Conservation (phyloP, 83 land plant species). For the Isoetes engelmannii region DNA sequence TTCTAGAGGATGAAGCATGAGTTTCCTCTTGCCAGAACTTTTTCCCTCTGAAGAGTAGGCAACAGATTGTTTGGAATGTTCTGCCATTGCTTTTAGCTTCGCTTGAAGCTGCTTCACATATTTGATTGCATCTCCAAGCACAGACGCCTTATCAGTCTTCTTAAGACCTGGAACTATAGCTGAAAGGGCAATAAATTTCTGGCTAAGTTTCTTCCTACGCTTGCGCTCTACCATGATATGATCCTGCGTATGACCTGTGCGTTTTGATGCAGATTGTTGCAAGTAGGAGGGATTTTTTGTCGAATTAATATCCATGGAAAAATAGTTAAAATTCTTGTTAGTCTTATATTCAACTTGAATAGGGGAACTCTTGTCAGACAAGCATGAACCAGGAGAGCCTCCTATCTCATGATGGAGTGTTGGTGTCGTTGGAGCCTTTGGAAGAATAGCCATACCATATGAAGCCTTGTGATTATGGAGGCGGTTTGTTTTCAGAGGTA, state of each 20-base stretch:
- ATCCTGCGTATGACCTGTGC: constrained; percentile 32
- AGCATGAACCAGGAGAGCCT: constrained; percentile 17
- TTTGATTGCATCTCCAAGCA: constrained; percentile 78
- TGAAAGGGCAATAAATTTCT: constrained; percentile 63
- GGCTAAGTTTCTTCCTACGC: constrained; percentile 64
- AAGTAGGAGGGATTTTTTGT: background rate
- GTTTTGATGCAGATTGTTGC: background rate
- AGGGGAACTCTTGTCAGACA: background rate
- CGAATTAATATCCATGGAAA: constrained; percentile 2
- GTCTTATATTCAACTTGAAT: constrained; percentile 13
- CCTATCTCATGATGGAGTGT: constrained; percentile 19
- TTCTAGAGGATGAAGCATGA: constrained; percentile 31
- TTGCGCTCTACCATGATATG: constrained; percentile 68
- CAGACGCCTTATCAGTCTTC: constrained; percentile 89
- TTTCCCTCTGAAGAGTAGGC: constrained; percentile 37
- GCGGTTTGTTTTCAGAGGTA: no score
- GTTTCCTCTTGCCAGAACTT: background rate
- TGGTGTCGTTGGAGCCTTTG: constrained; percentile 18
- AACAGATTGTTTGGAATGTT: constrained; percentile 35
- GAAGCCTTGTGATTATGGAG: background rate
- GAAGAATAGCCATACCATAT: background rate
- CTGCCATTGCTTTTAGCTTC: constrained; percentile 49
- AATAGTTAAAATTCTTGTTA: background rate
- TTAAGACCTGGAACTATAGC: constrained; percentile 66
- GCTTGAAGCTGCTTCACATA: constrained; percentile 79